Conservation (phyloP, 1,284 basidiomycete species). For the Papiliotrema fonsecae region DNA sequence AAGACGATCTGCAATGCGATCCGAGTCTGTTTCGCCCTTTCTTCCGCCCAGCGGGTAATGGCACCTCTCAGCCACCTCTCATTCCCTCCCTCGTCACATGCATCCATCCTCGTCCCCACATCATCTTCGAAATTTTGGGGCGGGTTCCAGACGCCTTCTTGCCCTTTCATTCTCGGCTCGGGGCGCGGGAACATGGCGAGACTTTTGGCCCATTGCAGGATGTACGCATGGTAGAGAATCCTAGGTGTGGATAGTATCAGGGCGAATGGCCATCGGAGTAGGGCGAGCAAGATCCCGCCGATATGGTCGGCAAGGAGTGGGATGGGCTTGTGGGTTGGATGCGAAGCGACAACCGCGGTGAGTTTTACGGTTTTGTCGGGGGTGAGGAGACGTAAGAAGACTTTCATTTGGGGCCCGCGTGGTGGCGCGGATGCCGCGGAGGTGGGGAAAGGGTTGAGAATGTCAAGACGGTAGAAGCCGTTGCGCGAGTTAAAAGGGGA, state of each 20-base stretch:
- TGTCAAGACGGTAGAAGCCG: slow-evolving; percentile 60
- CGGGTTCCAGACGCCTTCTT: slow-evolving; percentile 24
- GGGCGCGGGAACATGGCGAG: slow-evolving; percentile 63
- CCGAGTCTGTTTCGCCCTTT: slow-evolving; percentile 42
- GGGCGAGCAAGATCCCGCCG: slow-evolving; percentile 48
- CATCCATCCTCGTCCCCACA: slow-evolving; percentile 51
- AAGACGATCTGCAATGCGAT: slow-evolving; percentile 46
- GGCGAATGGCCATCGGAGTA: slow-evolving; percentile 55
- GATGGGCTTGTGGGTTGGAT: slow-evolving; percentile 50
- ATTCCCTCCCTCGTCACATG: slow-evolving; percentile 50
- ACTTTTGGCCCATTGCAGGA: slow-evolving; percentile 61
- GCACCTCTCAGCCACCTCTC: slow-evolving; percentile 50
- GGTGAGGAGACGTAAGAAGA: slow-evolving; percentile 32
- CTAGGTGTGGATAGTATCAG: slow-evolving; percentile 60
- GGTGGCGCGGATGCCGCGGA: slow-evolving; percentile 22
- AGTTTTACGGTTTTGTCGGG: slow-evolving; percentile 44
- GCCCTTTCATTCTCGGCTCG: slow-evolving; percentile 51
- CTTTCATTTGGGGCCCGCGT: slow-evolving; percentile 26
- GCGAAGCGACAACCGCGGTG: slow-evolving; percentile 55
- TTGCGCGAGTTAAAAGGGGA: slow-evolving; percentile 73
- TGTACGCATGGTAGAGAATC: slow-evolving; percentile 63
- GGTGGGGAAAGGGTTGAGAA: slow-evolving; percentile 49
- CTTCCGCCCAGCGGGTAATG: slow-evolving; percentile 46
- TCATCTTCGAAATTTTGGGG: slow-evolving; percentile 18
- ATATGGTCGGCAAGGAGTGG: slow-evolving; percentile 18